Evolutionary conservation across 768 basidiomycete species (phyloP), one percentile per base, ranked within the genome.

Genomic region (Tricholoma sp.): DNA sequence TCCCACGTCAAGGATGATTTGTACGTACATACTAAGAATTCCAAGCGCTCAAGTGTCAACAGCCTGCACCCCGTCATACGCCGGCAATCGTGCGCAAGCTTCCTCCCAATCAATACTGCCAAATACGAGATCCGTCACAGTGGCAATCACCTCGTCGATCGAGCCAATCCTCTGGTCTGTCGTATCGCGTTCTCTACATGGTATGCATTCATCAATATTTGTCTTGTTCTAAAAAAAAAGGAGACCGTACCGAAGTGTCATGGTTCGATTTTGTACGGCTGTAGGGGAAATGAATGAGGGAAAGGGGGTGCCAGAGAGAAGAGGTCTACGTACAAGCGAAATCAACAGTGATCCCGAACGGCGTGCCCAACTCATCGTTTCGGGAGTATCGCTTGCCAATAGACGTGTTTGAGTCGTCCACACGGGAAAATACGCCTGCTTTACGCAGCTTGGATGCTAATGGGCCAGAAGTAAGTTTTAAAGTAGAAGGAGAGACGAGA

Each of bases 311-410:
- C 7, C 18, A 6, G n/a, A 18, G 14, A 24, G 19, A 45, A 54
- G 46, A 32, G 22, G 29, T 18, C 53, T 52, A 77, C 77, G 67
- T 71, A 79, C 78, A 80, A 52, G 95, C 97, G 74, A 98, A 98
- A 72, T 98, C 96, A 56, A 98, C 80, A 1, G 97, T 99, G 57
- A 96, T 80, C 51, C 96, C 97, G 72, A 89, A 99, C 1, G 97
- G 97, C 29, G 97, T 98, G 61, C 97, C 97, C 46, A 99, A 82
- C 74, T 98, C 97, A 73, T 99, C 97, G 73, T 98, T 99, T 57
- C 97, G 84, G 11, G 97, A 86, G 74, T 98, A 98, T 12, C 96
- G 93, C 75, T 91, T 95, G 41, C 97, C 97, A 67, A 98, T 98
- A 7, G 92, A 88, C 32, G 89, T 86, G 64, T 88, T 91, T 21